phyloP scores from a whole-genome alignment of 495 filamentous ascomycete species.

The Pseudoneurospora amorphoporcata region DNA sequence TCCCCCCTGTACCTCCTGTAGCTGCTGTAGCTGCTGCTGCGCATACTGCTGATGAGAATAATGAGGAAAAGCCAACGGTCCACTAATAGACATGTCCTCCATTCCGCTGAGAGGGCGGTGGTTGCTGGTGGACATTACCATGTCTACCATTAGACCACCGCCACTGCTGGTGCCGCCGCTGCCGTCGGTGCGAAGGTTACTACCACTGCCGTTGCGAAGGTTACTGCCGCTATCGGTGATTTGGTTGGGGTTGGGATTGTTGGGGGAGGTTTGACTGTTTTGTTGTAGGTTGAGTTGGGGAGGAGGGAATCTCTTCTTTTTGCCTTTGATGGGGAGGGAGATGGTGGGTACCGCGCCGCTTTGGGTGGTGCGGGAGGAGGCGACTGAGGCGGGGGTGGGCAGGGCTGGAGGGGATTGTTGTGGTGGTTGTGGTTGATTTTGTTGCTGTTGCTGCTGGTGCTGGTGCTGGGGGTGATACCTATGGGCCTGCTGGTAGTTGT shows the following conservation, averaged over 20 bases:
- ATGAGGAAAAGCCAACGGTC: conserved; percentile 16
- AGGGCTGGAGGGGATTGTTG: neutral
- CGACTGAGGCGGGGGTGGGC: neutral
- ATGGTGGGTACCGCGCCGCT: neutral
- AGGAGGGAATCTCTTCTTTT: neutral
- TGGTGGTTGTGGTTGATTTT: neutral
- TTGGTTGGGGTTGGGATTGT: neutral
- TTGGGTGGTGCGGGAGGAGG: conserved; percentile 1
- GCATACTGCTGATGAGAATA: conserved; percentile 2
- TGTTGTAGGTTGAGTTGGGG: conserved; percentile 2
- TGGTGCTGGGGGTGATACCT: neutral
- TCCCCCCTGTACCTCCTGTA: neutral
- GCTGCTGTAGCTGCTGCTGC: neutral
- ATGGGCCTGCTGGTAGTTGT: neutral
- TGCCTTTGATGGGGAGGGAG: neutral
- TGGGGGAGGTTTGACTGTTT: neutral
- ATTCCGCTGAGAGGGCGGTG: conserved; percentile 8
- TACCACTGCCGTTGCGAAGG: neutral
- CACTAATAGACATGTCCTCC: conserved; percentile 13
- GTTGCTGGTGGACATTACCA: neutral
- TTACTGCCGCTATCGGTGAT: neutral
- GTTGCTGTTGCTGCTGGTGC: neutral
- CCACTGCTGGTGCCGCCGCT: too few relatives aligned
- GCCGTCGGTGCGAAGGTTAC: neutral
- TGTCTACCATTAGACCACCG: neutral